Conservation (phyloP, 148 eudicot genomes). For the Dysphania ambrosioides region DNA sequence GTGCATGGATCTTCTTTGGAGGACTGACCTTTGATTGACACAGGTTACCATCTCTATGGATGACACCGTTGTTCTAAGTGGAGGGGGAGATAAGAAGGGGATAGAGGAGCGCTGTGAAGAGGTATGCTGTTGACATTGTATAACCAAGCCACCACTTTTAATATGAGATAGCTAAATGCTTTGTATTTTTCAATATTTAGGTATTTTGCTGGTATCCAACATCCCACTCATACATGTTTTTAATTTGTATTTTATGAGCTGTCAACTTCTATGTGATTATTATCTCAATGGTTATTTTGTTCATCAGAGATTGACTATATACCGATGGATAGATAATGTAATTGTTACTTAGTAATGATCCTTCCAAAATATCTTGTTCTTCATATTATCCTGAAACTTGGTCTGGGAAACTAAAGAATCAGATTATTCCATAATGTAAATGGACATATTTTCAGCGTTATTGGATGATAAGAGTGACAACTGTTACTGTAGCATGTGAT, state of each 20-base stretch:
- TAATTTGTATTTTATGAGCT: not conserved
- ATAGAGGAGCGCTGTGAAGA: conserved; percentile 94
- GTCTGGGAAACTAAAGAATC: not conserved
- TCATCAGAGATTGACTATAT: conserved; percentile 4
- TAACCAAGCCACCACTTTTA: not conserved
- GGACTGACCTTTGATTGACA: conserved; percentile 23
- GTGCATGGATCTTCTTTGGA: not conserved
- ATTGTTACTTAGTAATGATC: not conserved
- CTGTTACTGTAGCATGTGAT: not conserved
- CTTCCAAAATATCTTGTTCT: not conserved
- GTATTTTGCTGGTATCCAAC: not conserved
- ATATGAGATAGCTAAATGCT: not conserved
- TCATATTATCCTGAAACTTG: not conserved
- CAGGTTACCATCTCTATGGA: conserved; percentile 86
- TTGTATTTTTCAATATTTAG: not conserved
- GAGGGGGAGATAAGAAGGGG: conserved; percentile 80
- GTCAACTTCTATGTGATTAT: not conserved
- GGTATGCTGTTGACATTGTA: conserved; percentile 37
- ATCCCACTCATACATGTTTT: not conserved
- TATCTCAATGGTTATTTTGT: not conserved
- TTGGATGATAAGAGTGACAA: not conserved
- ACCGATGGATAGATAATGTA: not conserved
- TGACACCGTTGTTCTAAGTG: conserved; percentile 80
- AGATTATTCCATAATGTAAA: not conserved
- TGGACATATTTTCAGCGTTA: not conserved